These are phyloP conservation scores for Triticum monococcum DNA, from an alignment of 176 grass and related monocot genomes.

Conservation along the genomic window DNA sequence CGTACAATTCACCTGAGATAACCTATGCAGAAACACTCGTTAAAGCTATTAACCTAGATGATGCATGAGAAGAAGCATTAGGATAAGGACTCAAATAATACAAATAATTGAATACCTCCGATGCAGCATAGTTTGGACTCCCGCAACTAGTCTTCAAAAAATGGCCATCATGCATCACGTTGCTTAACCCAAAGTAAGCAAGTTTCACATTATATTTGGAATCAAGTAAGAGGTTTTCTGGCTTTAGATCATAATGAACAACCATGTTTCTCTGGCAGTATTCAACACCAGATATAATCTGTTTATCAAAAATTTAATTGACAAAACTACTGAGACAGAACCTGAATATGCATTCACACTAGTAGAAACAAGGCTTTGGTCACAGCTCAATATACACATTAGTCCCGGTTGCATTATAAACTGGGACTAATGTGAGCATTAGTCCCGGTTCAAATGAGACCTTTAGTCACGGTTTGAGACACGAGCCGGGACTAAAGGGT, in stretches of 20 bases:
- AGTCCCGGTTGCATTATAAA: no score
- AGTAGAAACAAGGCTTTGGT: no score
- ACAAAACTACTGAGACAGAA: no score
- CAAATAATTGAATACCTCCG: slow-evolving; percentile 57
- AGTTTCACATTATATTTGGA: slow-evolving; percentile 95
- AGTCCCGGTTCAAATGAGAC: no score
- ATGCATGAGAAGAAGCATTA: background rate
- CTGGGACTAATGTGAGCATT: no score
- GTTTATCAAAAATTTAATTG: slow-evolving; percentile 13
- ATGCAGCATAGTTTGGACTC: slow-evolving; percentile 93
- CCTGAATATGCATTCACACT: no score
- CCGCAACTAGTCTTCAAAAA: slow-evolving; percentile 97
- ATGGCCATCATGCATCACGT: slow-evolving; percentile 97
- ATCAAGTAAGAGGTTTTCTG: slow-evolving; percentile 90
- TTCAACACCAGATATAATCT: slow-evolving; percentile 93
- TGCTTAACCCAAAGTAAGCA: slow-evolving; percentile 95
- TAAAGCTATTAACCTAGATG: background rate
- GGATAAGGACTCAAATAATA: slow-evolving; percentile 17
- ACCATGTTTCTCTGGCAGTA: slow-evolving; percentile 99
- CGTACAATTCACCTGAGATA: no score
- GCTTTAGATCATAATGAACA: slow-evolving; percentile 92
- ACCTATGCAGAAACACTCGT: no score
- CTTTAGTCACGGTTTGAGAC: no score
- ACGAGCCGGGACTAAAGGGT: no score
- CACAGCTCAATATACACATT: no score